Evolutionary conservation across 371 early-diverging fungal genomes (phyloP).

Genomic region (Rhizopus arrhizus): DNA sequence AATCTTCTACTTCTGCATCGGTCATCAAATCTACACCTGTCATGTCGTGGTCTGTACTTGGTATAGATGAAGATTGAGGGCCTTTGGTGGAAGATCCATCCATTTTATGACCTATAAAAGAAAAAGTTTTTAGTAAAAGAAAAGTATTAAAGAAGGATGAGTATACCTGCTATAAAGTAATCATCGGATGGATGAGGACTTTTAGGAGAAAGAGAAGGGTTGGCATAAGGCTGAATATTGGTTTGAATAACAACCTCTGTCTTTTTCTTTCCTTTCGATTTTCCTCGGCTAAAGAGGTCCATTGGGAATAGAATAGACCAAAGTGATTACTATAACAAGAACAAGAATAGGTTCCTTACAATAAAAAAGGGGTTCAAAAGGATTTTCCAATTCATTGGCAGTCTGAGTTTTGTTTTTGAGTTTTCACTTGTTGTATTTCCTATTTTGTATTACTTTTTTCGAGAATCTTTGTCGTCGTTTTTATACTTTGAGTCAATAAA

Average conservation of each 20-base stretch:
- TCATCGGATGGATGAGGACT: constrained; percentile 30
- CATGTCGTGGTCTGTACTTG: constrained; percentile 32
- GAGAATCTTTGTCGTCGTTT: too few relatives aligned
- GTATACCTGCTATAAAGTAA: constrained; percentile 5
- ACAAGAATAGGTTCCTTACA: background rate
- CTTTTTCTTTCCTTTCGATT: constrained; percentile 31
- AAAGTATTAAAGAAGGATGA: background rate
- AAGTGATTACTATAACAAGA: background rate
- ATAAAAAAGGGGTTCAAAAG: background rate
- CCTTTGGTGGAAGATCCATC: constrained; percentile 28
- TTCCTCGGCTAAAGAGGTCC: constrained; percentile 39
- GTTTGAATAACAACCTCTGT: constrained; percentile 14
- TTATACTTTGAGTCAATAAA: too few relatives aligned
- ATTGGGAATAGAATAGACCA: constrained; percentile 12
- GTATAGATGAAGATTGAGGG: constrained; percentile 37
- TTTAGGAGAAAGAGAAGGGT: constrained; percentile 23
- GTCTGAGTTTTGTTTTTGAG: too few relatives aligned
- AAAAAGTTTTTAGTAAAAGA: constrained; percentile 17
- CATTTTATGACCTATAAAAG: constrained; percentile 22
- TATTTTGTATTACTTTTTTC: too few relatives aligned
- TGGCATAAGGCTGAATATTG: constrained; percentile 8
- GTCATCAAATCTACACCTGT: constrained; percentile 22
- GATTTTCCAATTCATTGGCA: too few relatives aligned
- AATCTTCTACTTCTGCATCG: constrained; percentile 43
- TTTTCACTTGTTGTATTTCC: too few relatives aligned